A percentile compares a stretch with the other conserved stretches of the same genome.
phyloP scores from a whole-genome alignment of 1,284 basidiomycete species.

The Earliella scabrosa region DNA sequence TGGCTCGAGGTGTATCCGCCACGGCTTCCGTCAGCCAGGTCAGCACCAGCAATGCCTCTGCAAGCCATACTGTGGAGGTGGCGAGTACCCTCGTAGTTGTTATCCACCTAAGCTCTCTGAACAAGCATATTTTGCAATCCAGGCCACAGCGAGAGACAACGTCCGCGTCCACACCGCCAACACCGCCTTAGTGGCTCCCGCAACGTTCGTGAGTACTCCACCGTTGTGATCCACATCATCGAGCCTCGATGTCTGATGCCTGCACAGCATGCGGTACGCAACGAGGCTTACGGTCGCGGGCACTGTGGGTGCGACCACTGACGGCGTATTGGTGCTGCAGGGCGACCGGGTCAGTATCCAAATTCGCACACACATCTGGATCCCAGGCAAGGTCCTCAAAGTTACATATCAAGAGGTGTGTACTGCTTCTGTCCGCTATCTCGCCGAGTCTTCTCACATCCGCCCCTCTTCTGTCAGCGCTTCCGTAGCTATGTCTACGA shows the following conservation, averaged over 20 bases:
- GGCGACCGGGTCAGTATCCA: conserved; percentile 46
- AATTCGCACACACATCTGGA: conserved; percentile 40
- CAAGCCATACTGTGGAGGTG: not conserved
- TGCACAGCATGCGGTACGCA: conserved; percentile 1
- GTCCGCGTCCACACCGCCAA: not conserved
- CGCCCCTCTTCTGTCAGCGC: not conserved
- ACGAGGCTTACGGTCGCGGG: not conserved
- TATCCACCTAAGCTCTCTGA: no score
- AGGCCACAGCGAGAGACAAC: not conserved
- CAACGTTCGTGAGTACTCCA: not conserved
- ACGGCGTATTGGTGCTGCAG: conserved; percentile 26
- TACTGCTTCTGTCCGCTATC: not conserved
- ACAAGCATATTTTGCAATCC: no score
- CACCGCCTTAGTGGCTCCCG: not conserved
- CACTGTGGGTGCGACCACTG: not conserved
- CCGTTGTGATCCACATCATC: not conserved
- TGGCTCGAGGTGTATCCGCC: conserved; percentile 1
- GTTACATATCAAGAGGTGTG: conserved; percentile 26
- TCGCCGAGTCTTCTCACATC: not conserved
- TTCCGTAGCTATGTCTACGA: conserved; percentile 7
- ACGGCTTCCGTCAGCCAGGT: not conserved
- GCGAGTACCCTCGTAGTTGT: conserved; percentile 1
- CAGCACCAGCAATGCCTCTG: not conserved
- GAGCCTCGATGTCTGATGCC: not conserved
- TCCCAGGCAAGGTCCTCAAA: conserved; percentile 31